Conservation (phyloP, 257 asterid species). For the Solanum rostratum region DNA sequence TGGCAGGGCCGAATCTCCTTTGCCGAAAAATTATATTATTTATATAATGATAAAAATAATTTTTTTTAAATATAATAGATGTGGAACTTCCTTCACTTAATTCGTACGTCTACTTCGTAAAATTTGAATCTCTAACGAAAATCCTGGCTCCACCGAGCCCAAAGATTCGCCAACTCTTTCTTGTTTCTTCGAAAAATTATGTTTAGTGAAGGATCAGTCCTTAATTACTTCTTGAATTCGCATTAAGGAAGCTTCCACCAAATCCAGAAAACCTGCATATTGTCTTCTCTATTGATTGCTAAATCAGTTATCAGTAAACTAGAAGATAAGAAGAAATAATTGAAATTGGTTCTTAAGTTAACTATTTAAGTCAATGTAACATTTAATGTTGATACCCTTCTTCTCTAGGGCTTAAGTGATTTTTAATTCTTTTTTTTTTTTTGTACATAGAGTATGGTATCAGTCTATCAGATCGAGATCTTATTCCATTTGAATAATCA, state of each 20-base stretch:
- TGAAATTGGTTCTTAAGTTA: background rate
- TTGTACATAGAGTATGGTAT: background rate
- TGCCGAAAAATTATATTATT: too few species aligned
- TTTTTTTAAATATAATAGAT: too few species aligned
- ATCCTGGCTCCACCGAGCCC: too few species aligned
- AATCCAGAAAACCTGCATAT: background rate
- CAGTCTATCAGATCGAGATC: background rate
- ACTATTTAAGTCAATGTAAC: background rate
- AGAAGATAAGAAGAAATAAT: background rate
- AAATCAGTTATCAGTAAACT: background rate
- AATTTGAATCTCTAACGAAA: too few species aligned
- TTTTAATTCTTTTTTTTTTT: background rate
- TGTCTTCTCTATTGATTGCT: background rate
- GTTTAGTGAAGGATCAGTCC: too few species aligned
- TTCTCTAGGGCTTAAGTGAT: background rate
- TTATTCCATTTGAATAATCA: background rate
- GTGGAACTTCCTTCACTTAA: too few species aligned
- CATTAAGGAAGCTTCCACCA: background rate
- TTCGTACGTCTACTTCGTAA: too few species aligned
- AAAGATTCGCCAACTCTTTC: too few species aligned
- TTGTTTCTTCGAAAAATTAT: too few species aligned
- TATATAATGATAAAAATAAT: too few species aligned
- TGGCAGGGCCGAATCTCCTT: too few species aligned
- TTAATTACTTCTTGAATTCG: too few species aligned
- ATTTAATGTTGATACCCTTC: background rate